phyloP scores from a whole-genome alignment of 768 basidiomycete genomes.

The Boletus rex-veris region DNA sequence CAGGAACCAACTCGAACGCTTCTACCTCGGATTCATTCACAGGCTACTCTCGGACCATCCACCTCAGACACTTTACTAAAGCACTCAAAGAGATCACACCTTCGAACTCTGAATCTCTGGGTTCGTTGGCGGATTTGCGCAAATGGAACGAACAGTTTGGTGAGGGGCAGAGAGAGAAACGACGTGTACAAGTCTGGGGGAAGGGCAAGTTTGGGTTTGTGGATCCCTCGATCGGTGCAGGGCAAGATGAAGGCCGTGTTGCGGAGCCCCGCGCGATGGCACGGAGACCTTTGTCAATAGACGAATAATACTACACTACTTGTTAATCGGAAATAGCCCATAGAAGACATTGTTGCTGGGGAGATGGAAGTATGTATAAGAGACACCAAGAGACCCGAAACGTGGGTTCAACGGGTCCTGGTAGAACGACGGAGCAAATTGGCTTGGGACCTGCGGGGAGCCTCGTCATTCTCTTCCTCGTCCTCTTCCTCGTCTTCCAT shows the following conservation, averaged over 20 bases:
- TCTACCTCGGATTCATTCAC: constrained; percentile 7
- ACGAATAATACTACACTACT: constrained; percentile 24
- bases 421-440: constrained; percentile 19
- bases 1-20: neutral
- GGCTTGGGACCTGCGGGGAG: constrained; percentile 18
- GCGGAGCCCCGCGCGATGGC: constrained; percentile 14
- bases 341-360: constrained; percentile 4
- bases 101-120: constrained; percentile 79
- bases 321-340: constrained; percentile 6
- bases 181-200: constrained; percentile 76
- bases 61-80: constrained; percentile 68
- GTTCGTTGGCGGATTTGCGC: constrained; percentile 68
- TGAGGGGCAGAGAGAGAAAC: constrained; percentile 69
- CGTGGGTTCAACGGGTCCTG: constrained; percentile 11
- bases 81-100: constrained; percentile 89
- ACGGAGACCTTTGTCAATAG: constrained; percentile 21
- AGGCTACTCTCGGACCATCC: constrained; percentile 39
- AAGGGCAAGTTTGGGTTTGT: constrained; percentile 87
- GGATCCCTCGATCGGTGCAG: constrained; percentile 35
- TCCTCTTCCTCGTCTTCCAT: constrained; percentile 46
- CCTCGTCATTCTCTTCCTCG: constrained; percentile 23
- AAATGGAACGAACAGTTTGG: constrained; percentile 96
- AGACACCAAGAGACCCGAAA: neutral
- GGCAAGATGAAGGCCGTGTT: constrained; percentile 46
- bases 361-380: neutral